Conservation (phyloP, 2,329 filamentous ascomycete species). For the Hypoxylon sp. region DNA sequence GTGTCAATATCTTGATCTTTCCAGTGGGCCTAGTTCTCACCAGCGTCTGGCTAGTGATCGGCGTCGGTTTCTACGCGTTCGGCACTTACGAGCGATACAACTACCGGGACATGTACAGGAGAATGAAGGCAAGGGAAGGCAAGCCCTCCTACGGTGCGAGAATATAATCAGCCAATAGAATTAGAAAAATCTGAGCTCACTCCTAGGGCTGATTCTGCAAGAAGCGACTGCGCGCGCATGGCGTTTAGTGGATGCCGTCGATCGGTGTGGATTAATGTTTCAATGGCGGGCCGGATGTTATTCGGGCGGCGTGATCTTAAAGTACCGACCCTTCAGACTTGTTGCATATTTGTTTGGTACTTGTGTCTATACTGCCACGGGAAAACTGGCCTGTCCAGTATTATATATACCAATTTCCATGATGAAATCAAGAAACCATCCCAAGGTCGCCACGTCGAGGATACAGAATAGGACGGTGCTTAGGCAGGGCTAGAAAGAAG, state of each 20-base stretch:
- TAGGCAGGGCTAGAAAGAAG: neutral
- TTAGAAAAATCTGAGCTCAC: too few relatives aligned
- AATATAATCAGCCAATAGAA: slow-evolving; percentile 34
- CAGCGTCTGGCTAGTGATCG: slow-evolving; percentile 70
- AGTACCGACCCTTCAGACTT: slow-evolving; percentile 14
- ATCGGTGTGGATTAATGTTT: slow-evolving; percentile 40
- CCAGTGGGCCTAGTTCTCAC: slow-evolving; percentile 78
- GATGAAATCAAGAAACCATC: slow-evolving; percentile 8
- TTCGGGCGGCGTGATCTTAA: slow-evolving; percentile 24
- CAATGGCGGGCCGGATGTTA: slow-evolving; percentile 22
- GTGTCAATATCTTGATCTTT: slow-evolving; percentile 75
- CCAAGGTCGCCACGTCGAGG: neutral
- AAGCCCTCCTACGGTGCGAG: slow-evolving; percentile 50
- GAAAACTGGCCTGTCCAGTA: slow-evolving; percentile 6
- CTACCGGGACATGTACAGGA: slow-evolving; percentile 73
- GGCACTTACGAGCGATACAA: slow-evolving; percentile 76
- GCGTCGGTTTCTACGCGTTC: slow-evolving; percentile 68
- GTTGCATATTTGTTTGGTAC: slow-evolving; percentile 30
- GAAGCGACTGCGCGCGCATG: slow-evolving; percentile 6
- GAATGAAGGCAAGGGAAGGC: slow-evolving; percentile 59
- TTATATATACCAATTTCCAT: slow-evolving; percentile 25
- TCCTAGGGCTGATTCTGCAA: too few relatives aligned
- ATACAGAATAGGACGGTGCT: neutral
- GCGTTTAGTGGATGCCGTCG: slow-evolving; percentile 49
- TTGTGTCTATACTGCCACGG: slow-evolving; percentile 24